Evolutionary conservation across 176 grass and related monocot genomes (phyloP), one percentile per base, ranked within the genome.

Genomic region (Phyllostachys edulis): DNA sequence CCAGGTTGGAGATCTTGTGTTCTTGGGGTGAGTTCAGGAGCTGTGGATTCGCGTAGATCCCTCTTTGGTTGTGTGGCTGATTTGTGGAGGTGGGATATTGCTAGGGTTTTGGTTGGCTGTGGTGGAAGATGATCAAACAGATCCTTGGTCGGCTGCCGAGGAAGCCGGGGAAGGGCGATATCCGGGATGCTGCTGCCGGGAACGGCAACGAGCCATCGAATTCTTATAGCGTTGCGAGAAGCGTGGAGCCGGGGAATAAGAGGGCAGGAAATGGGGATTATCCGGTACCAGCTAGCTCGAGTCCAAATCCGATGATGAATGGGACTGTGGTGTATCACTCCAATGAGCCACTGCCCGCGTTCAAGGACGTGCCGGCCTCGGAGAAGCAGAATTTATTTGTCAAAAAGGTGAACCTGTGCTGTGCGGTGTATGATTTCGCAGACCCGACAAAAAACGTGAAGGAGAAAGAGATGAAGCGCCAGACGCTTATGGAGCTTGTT

Each of bases 391-490:
- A 69, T 59, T 59, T 98, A 41, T 87, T 98, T 66, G 73, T 92
- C 51, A 98, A 85, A 51, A 98, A 98, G 83, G 87, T 93, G 46
- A 91, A 89, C 67, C 63, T 98, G 11, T 98, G 96, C 78, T 93
- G 93, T 7, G 89, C 80, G 0, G 84, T 93, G 63, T 93, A 93
- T 16, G 96, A 98, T 42, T 98, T 95, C 1, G 55, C 80, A 0
- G 96, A 98, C 73, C 91, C 91, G 0, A 95, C 85, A 0, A 98
- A 92, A 79, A 86, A 92, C 62, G 72, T 95, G 61, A 98, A 92
- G 80, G 96, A 98, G 79, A 98, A 98, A 50, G 96, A 98, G 65
- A 76, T 87, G 71, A 98, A 98, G 85, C 88, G 93, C 7, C 89
- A 93, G 68, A 93, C 96, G 0, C 85, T 98, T 46, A 88, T 93